Conservation (phyloP, 2,329 filamentous ascomycete species). For the Aspergillus candidus region DNA sequence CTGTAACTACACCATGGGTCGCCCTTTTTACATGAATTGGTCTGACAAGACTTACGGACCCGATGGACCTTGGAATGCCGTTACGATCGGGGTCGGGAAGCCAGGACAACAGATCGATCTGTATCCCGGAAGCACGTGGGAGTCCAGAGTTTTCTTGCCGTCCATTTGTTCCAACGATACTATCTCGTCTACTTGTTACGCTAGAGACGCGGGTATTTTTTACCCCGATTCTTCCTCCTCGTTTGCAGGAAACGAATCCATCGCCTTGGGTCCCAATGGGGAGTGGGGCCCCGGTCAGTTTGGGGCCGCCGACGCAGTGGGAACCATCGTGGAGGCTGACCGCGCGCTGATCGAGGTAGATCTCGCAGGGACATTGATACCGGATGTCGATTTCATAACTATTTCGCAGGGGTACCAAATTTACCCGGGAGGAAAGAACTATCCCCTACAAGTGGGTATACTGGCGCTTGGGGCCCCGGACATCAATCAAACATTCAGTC, state of each 20-base stretch:
- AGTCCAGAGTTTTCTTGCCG: slow-evolving; percentile 11
- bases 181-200: slow-evolving; percentile 12
- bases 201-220: background rate
- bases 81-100: slow-evolving; percentile 14
- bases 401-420: slow-evolving; percentile 17
- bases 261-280: too few relatives aligned
- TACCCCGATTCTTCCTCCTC: background rate
- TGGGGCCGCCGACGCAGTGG: background rate
- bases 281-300: background rate
- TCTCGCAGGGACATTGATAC: background rate
- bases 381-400: slow-evolving; percentile 14
- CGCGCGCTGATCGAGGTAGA: background rate
- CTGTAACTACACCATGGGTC: too few relatives aligned
- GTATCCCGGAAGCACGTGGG: slow-evolving; percentile 15
- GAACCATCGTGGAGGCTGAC: background rate
- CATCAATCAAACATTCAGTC: slow-evolving; percentile 1
- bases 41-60: slow-evolving; percentile 16
- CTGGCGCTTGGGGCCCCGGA: slow-evolving; percentile 14
- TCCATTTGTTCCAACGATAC: slow-evolving; percentile 13
- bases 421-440: slow-evolving; percentile 15
- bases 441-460: slow-evolving; percentile 16
- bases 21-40: slow-evolving; percentile 9
- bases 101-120: slow-evolving; percentile 11
- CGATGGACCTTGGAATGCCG: slow-evolving; percentile 25
- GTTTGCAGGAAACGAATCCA: background rate